These are phyloP conservation scores for Boletus reticulatus DNA, from an alignment of 768 basidiomycete genomes.

Conservation along the genomic window DNA sequence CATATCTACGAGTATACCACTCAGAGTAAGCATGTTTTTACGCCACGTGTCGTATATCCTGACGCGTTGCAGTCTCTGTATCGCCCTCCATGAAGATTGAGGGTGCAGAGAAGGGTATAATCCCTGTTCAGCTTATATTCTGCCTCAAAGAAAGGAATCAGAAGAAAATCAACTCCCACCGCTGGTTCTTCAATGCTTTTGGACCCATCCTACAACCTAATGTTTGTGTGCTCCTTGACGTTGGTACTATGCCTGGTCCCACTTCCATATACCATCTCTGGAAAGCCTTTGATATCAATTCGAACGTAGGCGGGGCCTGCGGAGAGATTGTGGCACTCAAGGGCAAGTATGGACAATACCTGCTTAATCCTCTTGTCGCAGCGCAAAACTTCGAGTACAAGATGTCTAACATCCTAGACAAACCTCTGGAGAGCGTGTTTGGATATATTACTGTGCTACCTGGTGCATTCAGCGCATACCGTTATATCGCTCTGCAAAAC, in stretches of 20 bases:
- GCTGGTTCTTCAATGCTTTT: constrained; percentile 95
- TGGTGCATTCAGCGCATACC: constrained; percentile 89
- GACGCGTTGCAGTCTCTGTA: constrained; percentile 60
- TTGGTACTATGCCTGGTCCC: constrained; percentile 82
- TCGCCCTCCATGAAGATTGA: constrained; percentile 79
- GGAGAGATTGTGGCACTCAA: constrained; percentile 95
- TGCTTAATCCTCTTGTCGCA: constrained; percentile 85
- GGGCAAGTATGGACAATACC: constrained; percentile 74
- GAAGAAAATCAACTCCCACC: constrained; percentile 94
- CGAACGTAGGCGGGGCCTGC: constrained; percentile 88
- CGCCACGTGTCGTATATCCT: not conserved
- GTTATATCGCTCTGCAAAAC: constrained; percentile 90
- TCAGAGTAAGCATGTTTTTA: constrained; percentile 51
- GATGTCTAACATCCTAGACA: constrained; percentile 91
- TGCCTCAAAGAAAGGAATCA: constrained; percentile 92
- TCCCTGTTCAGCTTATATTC: constrained; percentile 92
- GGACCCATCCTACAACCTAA: constrained; percentile 82
- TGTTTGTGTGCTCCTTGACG: constrained; percentile 90
- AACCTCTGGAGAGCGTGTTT: constrained; percentile 86
- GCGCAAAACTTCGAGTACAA: constrained; percentile 96
- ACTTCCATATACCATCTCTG: constrained; percentile 90
- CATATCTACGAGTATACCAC: constrained; percentile 96
- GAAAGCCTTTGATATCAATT: constrained; percentile 94
- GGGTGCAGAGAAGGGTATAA: constrained; percentile 72
- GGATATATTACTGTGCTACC: constrained; percentile 95